Evolutionary conservation across 306 rosid genomes (phyloP).

Genomic region (Prunus dulcis): DNA sequence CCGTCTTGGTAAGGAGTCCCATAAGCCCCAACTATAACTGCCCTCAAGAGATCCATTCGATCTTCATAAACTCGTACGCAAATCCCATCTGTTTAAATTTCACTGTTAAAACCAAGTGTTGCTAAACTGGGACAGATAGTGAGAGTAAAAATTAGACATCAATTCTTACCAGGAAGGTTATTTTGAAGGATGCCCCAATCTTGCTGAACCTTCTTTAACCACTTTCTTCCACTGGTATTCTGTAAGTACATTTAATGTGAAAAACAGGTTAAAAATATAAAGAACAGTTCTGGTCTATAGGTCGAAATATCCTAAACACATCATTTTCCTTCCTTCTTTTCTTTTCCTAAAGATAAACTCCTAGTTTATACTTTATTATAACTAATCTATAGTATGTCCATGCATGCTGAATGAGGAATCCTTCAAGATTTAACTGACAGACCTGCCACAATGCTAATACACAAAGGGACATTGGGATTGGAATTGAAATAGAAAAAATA

Average conservation of each 20-base stretch:
- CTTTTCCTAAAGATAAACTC: background rate
- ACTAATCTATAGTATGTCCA: background rate
- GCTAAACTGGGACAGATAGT: constrained; percentile 16
- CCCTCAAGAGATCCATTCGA: constrained; percentile 92
- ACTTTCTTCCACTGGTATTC: constrained; percentile 69
- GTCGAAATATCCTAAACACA: background rate
- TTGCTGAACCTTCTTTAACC: constrained; percentile 96
- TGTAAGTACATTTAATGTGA: constrained; percentile 32
- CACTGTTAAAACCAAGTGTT: constrained; percentile 19
- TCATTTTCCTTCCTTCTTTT: background rate
- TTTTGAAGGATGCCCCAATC: constrained; percentile 98
- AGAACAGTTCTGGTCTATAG: constrained; percentile 13
- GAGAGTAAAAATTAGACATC: background rate
- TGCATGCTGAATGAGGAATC: background rate
- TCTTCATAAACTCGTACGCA: constrained; percentile 93
- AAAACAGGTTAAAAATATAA: constrained; percentile 9
- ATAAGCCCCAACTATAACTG: constrained; percentile 96
- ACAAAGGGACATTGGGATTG: background rate
- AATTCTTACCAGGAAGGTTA: constrained; percentile 78
- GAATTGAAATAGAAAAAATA: constrained; percentile 16
- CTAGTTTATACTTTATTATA: background rate
- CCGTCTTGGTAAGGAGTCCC: constrained; percentile 99
- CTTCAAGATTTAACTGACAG: background rate
- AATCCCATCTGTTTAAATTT: constrained; percentile 70
- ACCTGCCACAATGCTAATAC: background rate